Evolutionary conservation across 2,329 filamentous ascomycete genomes (phyloP).

Genomic region (Phyllosticta capitalensis): DNA sequence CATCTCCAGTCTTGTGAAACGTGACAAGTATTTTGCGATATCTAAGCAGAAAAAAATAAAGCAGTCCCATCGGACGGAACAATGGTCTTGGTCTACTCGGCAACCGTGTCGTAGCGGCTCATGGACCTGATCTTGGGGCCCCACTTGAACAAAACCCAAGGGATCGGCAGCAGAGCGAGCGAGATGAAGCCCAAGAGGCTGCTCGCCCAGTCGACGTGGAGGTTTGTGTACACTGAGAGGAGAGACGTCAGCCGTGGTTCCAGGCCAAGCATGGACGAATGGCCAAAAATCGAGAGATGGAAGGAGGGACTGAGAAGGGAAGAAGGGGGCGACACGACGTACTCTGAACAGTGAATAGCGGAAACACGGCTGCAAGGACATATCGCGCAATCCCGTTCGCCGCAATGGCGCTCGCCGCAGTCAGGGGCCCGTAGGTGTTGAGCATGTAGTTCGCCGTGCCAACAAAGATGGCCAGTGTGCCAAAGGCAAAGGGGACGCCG

Average conservation of each 20-base stretch:
- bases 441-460: conserved; percentile 22
- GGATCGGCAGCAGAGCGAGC: conserved; percentile 18
- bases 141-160: conserved; percentile 21
- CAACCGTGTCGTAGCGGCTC: conserved; percentile 17
- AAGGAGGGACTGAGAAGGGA: background rate
- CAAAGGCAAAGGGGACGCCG: conserved; percentile 19
- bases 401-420: conserved; percentile 28
- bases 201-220: conserved; percentile 1
- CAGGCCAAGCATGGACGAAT: background rate
- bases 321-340: background rate
- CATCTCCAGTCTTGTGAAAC: no score
- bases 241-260: no score
- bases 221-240: conserved; percentile 11
- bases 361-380: conserved; percentile 22
- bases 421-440: conserved; percentile 25
- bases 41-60: no score
- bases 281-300: no score
- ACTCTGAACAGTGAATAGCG: conserved; percentile 6
- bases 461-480: conserved; percentile 24
- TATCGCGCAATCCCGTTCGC: conserved; percentile 31
- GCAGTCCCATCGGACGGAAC: background rate
- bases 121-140: conserved; percentile 18
- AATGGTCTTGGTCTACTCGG: background rate
- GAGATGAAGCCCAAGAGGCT: conserved; percentile 4
- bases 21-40: no score